Percentiles rank a stretch among this genome's conserved stretches.
Conservation (phyloP, 768 basidiomycete genomes). For the Hericium coralloides region DNA sequence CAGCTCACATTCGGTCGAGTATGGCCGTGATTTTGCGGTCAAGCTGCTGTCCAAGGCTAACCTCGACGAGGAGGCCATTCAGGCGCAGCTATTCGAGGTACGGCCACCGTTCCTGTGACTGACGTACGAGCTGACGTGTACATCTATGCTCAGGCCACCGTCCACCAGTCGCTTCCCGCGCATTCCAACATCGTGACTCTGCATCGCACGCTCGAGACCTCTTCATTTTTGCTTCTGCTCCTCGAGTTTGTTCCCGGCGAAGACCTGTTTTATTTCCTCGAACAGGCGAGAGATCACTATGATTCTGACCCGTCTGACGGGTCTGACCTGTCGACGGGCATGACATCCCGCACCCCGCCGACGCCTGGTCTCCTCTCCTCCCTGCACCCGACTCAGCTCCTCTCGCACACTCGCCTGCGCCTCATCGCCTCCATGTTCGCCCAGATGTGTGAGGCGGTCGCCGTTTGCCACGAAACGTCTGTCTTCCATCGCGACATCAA, state of each 20-base stretch:
- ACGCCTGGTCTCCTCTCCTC: constrained; percentile 89
- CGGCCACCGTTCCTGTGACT: constrained; percentile 7
- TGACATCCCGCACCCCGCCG: constrained; percentile 68
- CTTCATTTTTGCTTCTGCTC: constrained; percentile 83
- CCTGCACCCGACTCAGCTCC: constrained; percentile 67
- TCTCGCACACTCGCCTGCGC: constrained; percentile 80
- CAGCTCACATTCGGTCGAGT: constrained; percentile 29
- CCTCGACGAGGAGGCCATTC: constrained; percentile 80
- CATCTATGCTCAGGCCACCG: constrained; percentile 54
- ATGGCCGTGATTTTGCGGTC: constrained; percentile 85
- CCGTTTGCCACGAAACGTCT: constrained; percentile 82
- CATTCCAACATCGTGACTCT: constrained; percentile 96
- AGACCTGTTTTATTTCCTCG: constrained; percentile 97
- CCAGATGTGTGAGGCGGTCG: constrained; percentile 98
- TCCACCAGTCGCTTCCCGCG: constrained; percentile 84
- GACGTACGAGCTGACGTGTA: neutral
- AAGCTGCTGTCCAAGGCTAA: constrained; percentile 95
- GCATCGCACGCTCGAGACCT: constrained; percentile 87
- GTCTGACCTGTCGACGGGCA: constrained; percentile 12
- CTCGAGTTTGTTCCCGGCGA: constrained; percentile 96
- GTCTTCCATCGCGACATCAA: constrained; percentile 98
- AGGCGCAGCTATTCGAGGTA: constrained; percentile 88
- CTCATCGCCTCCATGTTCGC: constrained; percentile 96
- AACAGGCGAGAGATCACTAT: constrained; percentile 87
- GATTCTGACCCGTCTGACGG: constrained; percentile 35